Conservation (phyloP, 148 eudicot species). For the Heliamphora exappendiculata region DNA sequence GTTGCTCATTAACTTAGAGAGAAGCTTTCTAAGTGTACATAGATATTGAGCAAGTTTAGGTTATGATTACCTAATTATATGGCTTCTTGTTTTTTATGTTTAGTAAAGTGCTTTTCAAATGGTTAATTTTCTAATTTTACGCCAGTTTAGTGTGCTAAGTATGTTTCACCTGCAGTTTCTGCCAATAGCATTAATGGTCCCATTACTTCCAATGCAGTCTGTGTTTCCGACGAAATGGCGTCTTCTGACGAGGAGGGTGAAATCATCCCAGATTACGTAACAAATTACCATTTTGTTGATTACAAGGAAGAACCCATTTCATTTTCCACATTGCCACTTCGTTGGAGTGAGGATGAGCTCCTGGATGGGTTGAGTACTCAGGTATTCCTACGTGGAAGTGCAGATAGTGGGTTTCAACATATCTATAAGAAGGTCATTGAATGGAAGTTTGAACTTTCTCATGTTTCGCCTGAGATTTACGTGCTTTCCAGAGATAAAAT, state of each 20-base stretch:
- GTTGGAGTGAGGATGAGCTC: slow-evolving; percentile 23
- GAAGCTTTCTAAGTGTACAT: background rate
- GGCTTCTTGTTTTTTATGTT: background rate
- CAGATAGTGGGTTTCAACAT: slow-evolving; percentile 34
- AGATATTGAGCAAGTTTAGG: background rate
- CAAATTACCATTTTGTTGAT: slow-evolving; percentile 44
- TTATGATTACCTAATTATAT: background rate
- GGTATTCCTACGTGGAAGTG: slow-evolving; percentile 40
- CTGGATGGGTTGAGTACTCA: slow-evolving; percentile 7
- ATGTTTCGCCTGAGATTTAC: slow-evolving; percentile 47
- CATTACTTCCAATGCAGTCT: slow-evolving; percentile 6
- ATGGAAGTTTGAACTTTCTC: slow-evolving; percentile 65
- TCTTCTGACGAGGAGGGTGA: slow-evolving; percentile 78
- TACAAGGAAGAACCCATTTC: slow-evolving; percentile 32
- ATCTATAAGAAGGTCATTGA: slow-evolving; percentile 54
- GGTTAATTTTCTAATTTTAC: background rate
- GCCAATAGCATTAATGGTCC: background rate
- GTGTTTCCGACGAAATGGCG: slow-evolving; percentile 26
- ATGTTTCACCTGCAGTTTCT: background rate
- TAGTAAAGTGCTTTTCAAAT: background rate
- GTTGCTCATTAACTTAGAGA: background rate
- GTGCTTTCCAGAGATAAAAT: slow-evolving; percentile 46
- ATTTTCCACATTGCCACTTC: slow-evolving; percentile 53
- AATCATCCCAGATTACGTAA: slow-evolving; percentile 41
- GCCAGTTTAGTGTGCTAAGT: background rate